Percentiles rank a stretch among this genome's conserved stretches.
These are phyloP conservation scores for Sarcomyxa edulis DNA, from an alignment of 768 basidiomycete genomes.

Conservation along the genomic window DNA sequence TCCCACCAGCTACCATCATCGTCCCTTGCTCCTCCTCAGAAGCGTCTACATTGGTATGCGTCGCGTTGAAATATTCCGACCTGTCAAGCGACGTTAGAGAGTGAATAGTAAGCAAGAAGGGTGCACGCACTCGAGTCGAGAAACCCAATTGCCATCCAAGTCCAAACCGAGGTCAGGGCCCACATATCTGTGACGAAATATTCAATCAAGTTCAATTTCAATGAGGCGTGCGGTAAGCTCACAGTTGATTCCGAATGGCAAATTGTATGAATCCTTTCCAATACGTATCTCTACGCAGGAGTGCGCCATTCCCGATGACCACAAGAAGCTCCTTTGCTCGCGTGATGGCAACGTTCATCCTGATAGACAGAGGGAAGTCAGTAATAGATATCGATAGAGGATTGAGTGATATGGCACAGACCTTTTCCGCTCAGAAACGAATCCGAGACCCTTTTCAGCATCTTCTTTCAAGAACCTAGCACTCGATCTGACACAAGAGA, in stretches of 20 bases:
- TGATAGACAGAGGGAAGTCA: constrained; percentile 9
- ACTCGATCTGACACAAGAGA: constrained; percentile 44
- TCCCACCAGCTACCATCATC: constrained; percentile 26
- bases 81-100: constrained; percentile 9
- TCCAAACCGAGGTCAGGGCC: constrained; percentile 39
- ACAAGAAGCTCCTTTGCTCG: constrained; percentile 50
- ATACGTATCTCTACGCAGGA: constrained; percentile 40
- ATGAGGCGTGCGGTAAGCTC: constrained; percentile 8
- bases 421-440: constrained; percentile 44
- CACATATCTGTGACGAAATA: constrained; percentile 40
- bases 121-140: constrained; percentile 36
- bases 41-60: constrained; percentile 7
- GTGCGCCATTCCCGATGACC: constrained; percentile 38
- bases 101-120: neutral
- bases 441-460: constrained; percentile 35
- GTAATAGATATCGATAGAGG: constrained; percentile 1
- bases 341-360: constrained; percentile 52
- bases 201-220: neutral
- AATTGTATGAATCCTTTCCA: constrained; percentile 50
- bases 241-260: constrained; percentile 40
- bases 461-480: constrained; percentile 44
- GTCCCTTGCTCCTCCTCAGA: constrained; percentile 26
- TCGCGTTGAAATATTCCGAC: constrained; percentile 14
- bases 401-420: constrained; percentile 14
- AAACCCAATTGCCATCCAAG: constrained; percentile 43